Conservation (phyloP, 2,329 filamentous ascomycete genomes). For the Aspergillus sp. region DNA sequence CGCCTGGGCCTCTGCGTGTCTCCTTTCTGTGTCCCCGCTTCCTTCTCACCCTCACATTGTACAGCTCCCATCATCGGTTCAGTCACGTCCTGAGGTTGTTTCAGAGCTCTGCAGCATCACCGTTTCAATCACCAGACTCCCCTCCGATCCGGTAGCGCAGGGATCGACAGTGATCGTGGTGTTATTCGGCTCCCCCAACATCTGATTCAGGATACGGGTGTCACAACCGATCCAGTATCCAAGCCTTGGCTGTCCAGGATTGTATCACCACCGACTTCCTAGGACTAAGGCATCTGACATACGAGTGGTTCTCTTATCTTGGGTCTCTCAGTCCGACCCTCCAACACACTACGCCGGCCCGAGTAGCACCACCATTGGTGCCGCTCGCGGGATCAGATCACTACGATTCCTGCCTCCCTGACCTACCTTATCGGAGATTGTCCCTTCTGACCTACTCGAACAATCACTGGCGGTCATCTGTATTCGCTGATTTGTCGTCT, state of each 20-base stretch:
- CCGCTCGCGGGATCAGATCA: constrained; percentile 9
- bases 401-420: constrained; percentile 3
- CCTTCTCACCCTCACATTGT: not conserved
- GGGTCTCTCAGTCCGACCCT: not conserved
- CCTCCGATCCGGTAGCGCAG: not conserved
- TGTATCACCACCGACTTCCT: not conserved
- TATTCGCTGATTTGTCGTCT: constrained; percentile 3
- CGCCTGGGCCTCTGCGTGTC: not conserved
- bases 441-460: not conserved
- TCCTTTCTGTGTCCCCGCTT: constrained; percentile 2
- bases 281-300: not conserved
- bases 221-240: not conserved
- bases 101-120: not conserved
- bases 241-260: not conserved
- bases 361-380: constrained; percentile 15
- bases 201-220: not conserved
- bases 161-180: not conserved
- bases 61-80: not conserved
- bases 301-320: not conserved
- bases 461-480: constrained; percentile 3
- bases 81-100: not conserved
- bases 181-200: not conserved
- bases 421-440: too few species aligned
- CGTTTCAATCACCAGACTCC: not conserved
- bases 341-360: constrained; percentile 1